A percentile compares a stretch with the other conserved stretches of the same genome.
Conservation (phyloP, 176 grass and related monocot genomes). For the Rhynchospora tenuis region DNA sequence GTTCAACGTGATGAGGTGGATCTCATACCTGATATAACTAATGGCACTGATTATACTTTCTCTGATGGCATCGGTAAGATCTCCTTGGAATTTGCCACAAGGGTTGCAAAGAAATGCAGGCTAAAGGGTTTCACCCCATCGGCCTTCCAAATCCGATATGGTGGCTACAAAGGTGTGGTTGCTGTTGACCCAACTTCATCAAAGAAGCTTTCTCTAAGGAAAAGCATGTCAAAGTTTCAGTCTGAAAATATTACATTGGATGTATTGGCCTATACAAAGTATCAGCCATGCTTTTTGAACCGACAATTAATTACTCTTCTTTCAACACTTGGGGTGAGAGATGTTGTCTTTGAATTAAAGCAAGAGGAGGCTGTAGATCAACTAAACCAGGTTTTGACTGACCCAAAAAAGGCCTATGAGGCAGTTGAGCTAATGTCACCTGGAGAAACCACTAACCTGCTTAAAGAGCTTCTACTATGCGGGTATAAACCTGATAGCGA, state of each 20-base stretch:
- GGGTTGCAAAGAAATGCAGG: constrained; percentile 65
- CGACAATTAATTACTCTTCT: constrained; percentile 83
- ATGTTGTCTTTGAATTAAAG: constrained; percentile 61
- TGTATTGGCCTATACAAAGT: constrained; percentile 90
- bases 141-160: constrained; percentile 91
- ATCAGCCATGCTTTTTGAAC: constrained; percentile 73
- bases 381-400: constrained; percentile 55
- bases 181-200: constrained; percentile 59
- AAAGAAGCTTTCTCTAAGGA: constrained; percentile 69
- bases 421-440: constrained; percentile 68
- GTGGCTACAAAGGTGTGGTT: constrained; percentile 86
- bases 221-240: constrained; percentile 81
- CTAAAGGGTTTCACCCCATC: constrained; percentile 59
- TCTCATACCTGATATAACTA: constrained; percentile 58
- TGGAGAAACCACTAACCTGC: constrained; percentile 61
- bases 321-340: constrained; percentile 59
- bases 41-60: constrained; percentile 49
- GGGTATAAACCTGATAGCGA: constrained; percentile 69
- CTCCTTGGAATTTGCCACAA: constrained; percentile 58
- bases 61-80: constrained; percentile 96
- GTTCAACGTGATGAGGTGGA: constrained; percentile 45
- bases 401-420: constrained; percentile 48
- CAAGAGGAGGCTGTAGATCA: constrained; percentile 49
- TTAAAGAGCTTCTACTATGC: constrained; percentile 61
- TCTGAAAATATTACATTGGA: constrained; percentile 70